Conservation (phyloP, 2,329 filamentous ascomycete genomes). For the Aspergillus hortae region DNA sequence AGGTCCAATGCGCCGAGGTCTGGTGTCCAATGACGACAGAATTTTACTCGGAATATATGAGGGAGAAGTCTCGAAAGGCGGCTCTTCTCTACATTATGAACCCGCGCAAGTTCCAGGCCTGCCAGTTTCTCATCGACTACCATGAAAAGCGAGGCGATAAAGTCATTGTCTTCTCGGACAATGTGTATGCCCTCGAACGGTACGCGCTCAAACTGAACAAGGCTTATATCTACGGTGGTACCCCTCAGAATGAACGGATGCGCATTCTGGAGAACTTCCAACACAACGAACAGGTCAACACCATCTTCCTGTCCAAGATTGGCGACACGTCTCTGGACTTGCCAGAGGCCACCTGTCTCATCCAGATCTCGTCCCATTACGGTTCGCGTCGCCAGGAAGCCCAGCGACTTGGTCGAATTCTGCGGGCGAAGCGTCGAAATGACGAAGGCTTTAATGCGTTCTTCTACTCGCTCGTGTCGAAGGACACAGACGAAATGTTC, state of each 20-base stretch:
- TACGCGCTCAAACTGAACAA: slow-evolving; percentile 83
- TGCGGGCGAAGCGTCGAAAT: slow-evolving; percentile 90
- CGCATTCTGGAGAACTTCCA: slow-evolving; percentile 91
- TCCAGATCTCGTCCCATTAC: slow-evolving; percentile 96
- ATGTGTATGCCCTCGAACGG: slow-evolving; percentile 83
- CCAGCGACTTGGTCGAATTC: slow-evolving; percentile 85
- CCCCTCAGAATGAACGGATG: slow-evolving; percentile 78
- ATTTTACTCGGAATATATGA: slow-evolving; percentile 92
- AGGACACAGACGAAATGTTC: slow-evolving; percentile 97
- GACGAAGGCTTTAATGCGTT: slow-evolving; percentile 99
- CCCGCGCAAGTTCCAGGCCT: slow-evolving; percentile 92
- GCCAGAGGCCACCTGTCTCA: slow-evolving; percentile 92
- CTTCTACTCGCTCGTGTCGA: slow-evolving; percentile 95
- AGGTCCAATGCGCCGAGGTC: slow-evolving; percentile 95
- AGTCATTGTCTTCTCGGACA: slow-evolving; percentile 97
- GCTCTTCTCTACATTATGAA: slow-evolving; percentile 92
- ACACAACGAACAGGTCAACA: slow-evolving; percentile 84
- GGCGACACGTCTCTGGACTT: slow-evolving; percentile 97
- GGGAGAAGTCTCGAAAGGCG: slow-evolving; percentile 63
- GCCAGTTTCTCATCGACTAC: slow-evolving; percentile 97
- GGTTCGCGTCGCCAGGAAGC: slow-evolving; percentile 96
- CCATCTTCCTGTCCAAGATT: slow-evolving; percentile 94
- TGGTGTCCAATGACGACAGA: slow-evolving; percentile 99
- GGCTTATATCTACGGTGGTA: slow-evolving; percentile 87
- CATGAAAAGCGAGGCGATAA: slow-evolving; percentile 94